Evolutionary conservation across 2,329 filamentous ascomycete species (phyloP), one percentile per base, ranked within the genome.

Genomic region (Bipolaris cookei): DNA sequence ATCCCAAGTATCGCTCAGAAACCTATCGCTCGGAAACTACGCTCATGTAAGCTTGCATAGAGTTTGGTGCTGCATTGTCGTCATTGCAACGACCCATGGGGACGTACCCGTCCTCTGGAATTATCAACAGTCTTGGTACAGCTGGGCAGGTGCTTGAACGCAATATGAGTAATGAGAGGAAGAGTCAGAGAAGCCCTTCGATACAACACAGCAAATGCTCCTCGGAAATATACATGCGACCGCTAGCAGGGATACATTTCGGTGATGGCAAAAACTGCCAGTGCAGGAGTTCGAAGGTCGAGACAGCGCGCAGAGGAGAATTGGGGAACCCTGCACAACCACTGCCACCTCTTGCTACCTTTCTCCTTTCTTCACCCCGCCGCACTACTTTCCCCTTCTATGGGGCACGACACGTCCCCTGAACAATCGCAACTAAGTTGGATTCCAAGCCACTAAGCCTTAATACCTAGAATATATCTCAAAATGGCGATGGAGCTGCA

Each of bases 41-140:
- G 50, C 41, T n/a, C 45, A 16, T 46, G 34, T 43, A 42, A 51
- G 46, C 39, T 52, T 46, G 50, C 42, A 42, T 32, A 54, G 38
- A 48, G 37, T 44, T 56, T 35, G 48, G 43, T 46, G 35, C 46
- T 49, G 43, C 18, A 42, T 39, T 47, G 43, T 30, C 21, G 25
- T 34, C 6, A 20, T 25, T 2, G 30, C 28, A 49, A 54, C 48
- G 6, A 48, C 44, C 28, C 18, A 3, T 43, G 30, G 47, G 41
- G 8, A 30, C 18, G 14, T 56, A 47, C 56, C 56, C 14, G 20
- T 16, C 38, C 25, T 45, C 34, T 35, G 51, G 49, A 28, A 43
- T 34, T 34, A 25, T 25, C n/a, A 44, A 50, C 39, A 34, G 35
- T 34, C 59, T 62, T 62, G 59, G 59, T 62, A 62, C 56, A 54